These are phyloP conservation scores for Pulveroboletus sp. DNA, from an alignment of 768 basidiomycete species.

Conservation along the genomic window DNA sequence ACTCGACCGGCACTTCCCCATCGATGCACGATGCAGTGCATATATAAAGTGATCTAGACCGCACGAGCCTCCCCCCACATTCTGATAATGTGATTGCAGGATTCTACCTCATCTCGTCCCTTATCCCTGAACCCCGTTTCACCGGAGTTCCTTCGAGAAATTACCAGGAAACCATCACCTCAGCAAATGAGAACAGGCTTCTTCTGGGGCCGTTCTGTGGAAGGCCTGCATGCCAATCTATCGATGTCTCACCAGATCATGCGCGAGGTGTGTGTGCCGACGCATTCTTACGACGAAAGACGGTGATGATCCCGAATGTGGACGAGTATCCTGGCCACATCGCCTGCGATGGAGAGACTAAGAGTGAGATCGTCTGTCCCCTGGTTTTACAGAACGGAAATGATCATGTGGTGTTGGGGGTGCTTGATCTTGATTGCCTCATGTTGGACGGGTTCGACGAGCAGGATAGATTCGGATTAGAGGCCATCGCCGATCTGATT, in stretches of 20 bases:
- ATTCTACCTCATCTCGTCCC: conserved; percentile 70
- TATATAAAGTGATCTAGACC: background rate
- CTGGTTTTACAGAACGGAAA: conserved; percentile 41
- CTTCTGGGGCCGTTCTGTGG: conserved; percentile 85
- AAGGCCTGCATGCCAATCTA: conserved; percentile 86
- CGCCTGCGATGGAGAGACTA: conserved; percentile 87
- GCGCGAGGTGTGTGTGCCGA: conserved; percentile 83
- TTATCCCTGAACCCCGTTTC: conserved; percentile 51
- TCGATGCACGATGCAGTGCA: background rate
- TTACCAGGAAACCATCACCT: background rate
- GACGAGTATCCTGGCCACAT: conserved; percentile 87
- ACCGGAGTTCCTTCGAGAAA: conserved; percentile 7
- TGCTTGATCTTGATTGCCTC: conserved; percentile 85
- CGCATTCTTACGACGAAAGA: conserved; percentile 53
- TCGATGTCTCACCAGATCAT: conserved; percentile 51
- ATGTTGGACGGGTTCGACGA: conserved; percentile 64
- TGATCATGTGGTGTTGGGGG: conserved; percentile 42
- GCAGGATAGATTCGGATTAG: conserved; percentile 73
- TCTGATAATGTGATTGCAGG: conserved; percentile 45
- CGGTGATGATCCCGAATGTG: conserved; percentile 73
- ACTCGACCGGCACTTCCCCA: background rate
- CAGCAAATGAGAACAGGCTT: conserved; percentile 28
- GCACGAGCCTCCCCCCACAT: background rate
- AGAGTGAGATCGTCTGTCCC: conserved; percentile 87
- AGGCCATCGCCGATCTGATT: conserved; percentile 63